Conservation (phyloP, 371 early-diverging fungal genomes). For the Umbelopsis sp. region DNA sequence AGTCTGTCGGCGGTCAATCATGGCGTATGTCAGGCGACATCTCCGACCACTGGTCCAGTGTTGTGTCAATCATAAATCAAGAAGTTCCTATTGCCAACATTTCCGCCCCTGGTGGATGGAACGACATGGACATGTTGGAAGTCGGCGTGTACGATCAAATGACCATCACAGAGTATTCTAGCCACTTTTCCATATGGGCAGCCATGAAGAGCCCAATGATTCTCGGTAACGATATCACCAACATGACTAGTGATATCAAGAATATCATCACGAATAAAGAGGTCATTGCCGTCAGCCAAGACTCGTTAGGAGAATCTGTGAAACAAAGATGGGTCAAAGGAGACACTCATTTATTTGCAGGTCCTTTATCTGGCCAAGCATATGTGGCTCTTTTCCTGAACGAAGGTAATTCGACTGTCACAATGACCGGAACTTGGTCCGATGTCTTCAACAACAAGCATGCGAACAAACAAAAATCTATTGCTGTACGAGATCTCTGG, state of each 20-base stretch:
- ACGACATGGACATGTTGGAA: slow-evolving; percentile 26
- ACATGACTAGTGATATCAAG: slow-evolving; percentile 28
- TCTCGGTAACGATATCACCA: slow-evolving; percentile 37
- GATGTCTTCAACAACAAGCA: neutral
- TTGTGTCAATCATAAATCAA: neutral
- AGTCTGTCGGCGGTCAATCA: slow-evolving; percentile 8
- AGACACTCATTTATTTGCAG: slow-evolving; percentile 2
- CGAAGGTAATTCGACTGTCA: neutral
- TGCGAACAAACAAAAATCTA: neutral
- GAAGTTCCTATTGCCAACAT: slow-evolving; percentile 16
- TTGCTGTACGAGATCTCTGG: slow-evolving; percentile 13
- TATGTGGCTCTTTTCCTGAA: slow-evolving; percentile 6
- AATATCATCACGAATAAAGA: slow-evolving; percentile 35
- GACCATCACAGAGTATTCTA: slow-evolving; percentile 31
- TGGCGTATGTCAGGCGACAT: slow-evolving; percentile 15
- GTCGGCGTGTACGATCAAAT: slow-evolving; percentile 5
- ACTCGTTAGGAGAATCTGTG: slow-evolving; percentile 3
- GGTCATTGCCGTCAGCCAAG: slow-evolving; percentile 42
- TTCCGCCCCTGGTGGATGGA: slow-evolving; percentile 14
- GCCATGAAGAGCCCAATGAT: slow-evolving; percentile 50
- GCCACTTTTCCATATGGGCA: slow-evolving; percentile 52
- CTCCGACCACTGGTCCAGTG: neutral
- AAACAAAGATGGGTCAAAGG: slow-evolving; percentile 11
- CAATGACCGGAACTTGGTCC: slow-evolving; percentile 1
- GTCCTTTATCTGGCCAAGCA: neutral